These are phyloP conservation scores for Hansfordia pulvinata DNA, from an alignment of 2,329 filamentous ascomycete genomes.

Conservation along the genomic window DNA sequence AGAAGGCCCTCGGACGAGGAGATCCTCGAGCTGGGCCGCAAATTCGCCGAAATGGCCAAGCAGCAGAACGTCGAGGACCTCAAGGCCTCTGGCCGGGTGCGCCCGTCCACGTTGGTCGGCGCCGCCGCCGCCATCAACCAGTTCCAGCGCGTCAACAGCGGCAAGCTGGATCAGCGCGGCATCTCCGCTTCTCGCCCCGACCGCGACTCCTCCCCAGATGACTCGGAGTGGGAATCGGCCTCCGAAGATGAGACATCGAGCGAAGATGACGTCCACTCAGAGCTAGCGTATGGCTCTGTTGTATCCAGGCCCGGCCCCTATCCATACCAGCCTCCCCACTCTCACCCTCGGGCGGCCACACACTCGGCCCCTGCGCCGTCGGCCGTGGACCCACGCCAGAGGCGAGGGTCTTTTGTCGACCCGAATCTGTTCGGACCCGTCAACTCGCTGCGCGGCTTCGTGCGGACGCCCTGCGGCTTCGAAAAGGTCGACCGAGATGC, in stretches of 20 bases:
- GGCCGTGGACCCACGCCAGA: too few species aligned
- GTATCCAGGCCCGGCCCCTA: conserved; percentile 9
- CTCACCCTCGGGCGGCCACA: too few species aligned
- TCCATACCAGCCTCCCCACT: too few species aligned
- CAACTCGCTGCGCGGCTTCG: conserved; percentile 42
- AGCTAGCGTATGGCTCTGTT: conserved; percentile 27
- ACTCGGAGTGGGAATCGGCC: conserved; percentile 44
- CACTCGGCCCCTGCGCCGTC: too few species aligned
- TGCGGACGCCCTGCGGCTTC: conserved; percentile 22
- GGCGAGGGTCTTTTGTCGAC: conserved; percentile 36
- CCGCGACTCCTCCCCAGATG: conserved; percentile 23
- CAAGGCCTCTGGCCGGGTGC: conserved; percentile 23
- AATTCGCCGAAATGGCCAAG: conserved; percentile 37
- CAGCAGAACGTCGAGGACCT: conserved; percentile 36
- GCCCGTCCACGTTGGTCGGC: conserved; percentile 22
- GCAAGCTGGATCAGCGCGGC: conserved; percentile 19
- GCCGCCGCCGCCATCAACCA: conserved; percentile 26
- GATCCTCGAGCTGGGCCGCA: conserved; percentile 39
- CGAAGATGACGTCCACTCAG: conserved; percentile 23
- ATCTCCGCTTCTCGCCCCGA: conserved; percentile 25
- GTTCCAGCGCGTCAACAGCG: conserved; percentile 24
- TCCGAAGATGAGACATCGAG: conserved; percentile 33
- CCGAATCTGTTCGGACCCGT: conserved; percentile 44
- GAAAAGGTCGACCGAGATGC: not conserved
- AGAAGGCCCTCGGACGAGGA: conserved; percentile 39